Conservation (phyloP, 2,329 filamentous ascomycete genomes). For the Truncatella angustata region DNA sequence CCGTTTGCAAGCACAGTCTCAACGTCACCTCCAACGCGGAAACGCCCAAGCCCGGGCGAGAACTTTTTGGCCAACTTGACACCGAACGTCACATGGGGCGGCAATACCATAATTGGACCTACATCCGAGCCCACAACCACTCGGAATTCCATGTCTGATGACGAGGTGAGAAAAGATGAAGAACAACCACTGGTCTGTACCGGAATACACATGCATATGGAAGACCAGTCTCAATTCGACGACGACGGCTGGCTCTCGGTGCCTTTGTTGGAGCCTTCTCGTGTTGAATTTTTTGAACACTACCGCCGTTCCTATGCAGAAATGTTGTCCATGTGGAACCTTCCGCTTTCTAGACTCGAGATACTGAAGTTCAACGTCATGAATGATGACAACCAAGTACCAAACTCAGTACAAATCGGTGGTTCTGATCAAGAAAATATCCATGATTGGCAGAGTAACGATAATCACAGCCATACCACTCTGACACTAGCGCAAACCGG, state of each 20-base stretch:
- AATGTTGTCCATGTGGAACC: constrained; percentile 65
- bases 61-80: constrained; percentile 55
- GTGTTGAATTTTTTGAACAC: constrained; percentile 49
- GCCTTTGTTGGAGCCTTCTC: constrained; percentile 54
- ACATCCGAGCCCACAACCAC: constrained; percentile 44
- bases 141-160: constrained; percentile 53
- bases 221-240: constrained; percentile 65
- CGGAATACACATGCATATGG: constrained; percentile 51
- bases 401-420: constrained; percentile 21
- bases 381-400: constrained; percentile 41
- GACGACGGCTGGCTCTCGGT: constrained; percentile 64
- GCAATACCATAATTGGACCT: constrained; percentile 41
- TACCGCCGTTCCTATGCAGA: constrained; percentile 68
- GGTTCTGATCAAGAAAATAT: constrained; percentile 28
- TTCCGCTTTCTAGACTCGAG: constrained; percentile 61
- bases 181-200: constrained; percentile 47
- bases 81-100: constrained; percentile 51
- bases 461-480: constrained; percentile 31
- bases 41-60: constrained; percentile 62
- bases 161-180: constrained; percentile 48
- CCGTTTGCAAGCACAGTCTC: constrained; percentile 37
- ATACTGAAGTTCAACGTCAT: constrained; percentile 69
- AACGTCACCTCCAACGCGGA: constrained; percentile 42
- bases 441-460: constrained; percentile 34
- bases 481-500: constrained; percentile 34